Base-by-base conservation (phyloP, 2,329 filamentous ascomycete species). In the Ceratocystiopsis brevicomis region DNA sequence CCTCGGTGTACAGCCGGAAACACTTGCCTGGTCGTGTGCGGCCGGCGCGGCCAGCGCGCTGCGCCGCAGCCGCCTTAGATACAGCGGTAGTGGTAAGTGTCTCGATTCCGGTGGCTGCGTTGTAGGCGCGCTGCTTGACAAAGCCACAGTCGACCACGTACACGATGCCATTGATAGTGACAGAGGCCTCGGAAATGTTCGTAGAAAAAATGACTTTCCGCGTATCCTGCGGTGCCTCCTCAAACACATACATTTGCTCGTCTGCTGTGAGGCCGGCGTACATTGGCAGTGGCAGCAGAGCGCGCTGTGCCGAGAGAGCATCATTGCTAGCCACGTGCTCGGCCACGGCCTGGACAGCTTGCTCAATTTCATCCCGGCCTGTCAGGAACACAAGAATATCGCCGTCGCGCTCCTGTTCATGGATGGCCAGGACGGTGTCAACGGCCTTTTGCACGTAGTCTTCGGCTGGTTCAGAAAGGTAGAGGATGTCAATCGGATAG, bases 151-250 rank as follows among this genome's bases (percentile, higher is more conserved):
- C 90, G 41, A 96, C 65, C 6, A 98, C 88, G 54, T 84, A 93
- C 44, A 86, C 78, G 47, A 96, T 87, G 3, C 85, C 86, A 43
- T 90, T 79, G 44, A 96, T 92, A 15, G 90, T 96, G 38, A 98
- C 81, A 2, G 85, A 94, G 5, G 90, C 88, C 64, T 98, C 90
- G 13, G 90, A 86, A 50, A 96, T 95, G 56, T 96, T 96, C 46
- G 90, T 96, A 4, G 84, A 81, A 50, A 95, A 78, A 34, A 98
- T 82, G 36, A 95, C 81, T 56, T 96, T 96, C 37, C 90, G 73
- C 1, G 78, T 87, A 46, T 87, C 79, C 47, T 83, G 77, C 0
- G 83, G 76, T 2, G 86, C 66, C 43, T 81, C 76, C 53, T 94
- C 85, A 56, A 96, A 96, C 37, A 96, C 81, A 50, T 87, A 87